Conservation (phyloP, 2,329 filamentous ascomycete genomes). For the Talaromyces sp. region DNA sequence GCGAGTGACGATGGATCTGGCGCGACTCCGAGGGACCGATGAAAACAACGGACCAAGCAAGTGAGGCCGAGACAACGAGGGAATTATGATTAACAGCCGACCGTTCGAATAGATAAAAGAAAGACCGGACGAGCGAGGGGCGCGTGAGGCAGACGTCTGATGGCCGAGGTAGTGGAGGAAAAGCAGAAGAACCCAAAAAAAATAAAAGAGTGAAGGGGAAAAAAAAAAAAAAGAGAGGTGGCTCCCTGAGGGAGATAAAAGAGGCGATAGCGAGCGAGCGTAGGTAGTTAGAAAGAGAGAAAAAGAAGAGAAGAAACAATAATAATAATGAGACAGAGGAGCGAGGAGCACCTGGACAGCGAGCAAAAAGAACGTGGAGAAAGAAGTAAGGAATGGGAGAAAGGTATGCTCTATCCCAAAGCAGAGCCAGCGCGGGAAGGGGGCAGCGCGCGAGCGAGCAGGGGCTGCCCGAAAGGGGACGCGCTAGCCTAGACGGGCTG, state of each 20-base stretch:
- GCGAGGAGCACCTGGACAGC: constrained; percentile 17
- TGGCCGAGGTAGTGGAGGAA: neutral
- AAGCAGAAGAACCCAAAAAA: constrained; percentile 3
- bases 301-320: constrained; percentile 5
- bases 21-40: neutral
- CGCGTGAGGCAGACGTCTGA: constrained; percentile 9
- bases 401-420: constrained; percentile 13
- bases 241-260: constrained; percentile 1
- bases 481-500: neutral
- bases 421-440: constrained; percentile 8
- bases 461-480: constrained; percentile 6
- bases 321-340: constrained; percentile 8
- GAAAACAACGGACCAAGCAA: neutral
- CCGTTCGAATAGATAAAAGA: neutral
- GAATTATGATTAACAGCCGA: neutral
- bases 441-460: constrained; percentile 5
- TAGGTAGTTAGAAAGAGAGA: neutral
- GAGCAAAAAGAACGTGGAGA: constrained; percentile 22
- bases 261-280: neutral
- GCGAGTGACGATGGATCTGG: neutral
- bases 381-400: constrained; percentile 17
- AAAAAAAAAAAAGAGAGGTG: constrained; percentile 17
- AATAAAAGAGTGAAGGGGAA: constrained; percentile 14
- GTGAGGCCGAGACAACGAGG: neutral
- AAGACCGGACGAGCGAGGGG: constrained; percentile 14